Base-by-base conservation (phyloP, 345 rosid species). In the Zanthoxylum bungeanum region DNA sequence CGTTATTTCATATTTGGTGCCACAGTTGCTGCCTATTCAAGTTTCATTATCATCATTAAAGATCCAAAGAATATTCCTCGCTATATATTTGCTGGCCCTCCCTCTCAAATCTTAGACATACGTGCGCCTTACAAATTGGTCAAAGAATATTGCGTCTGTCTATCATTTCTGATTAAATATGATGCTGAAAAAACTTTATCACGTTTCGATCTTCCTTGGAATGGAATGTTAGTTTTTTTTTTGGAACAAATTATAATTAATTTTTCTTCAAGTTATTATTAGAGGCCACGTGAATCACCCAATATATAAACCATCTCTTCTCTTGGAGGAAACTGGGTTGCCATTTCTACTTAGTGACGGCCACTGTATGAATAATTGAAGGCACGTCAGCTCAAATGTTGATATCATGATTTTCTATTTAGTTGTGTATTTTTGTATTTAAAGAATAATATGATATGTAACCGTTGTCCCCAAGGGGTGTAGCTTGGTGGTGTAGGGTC, bases 381-480 rank as follows among this genome's bases (percentile, higher is more conserved):
- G 40, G 10, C 51, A 37, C 53, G 50, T 68, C 71, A 68, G 61
- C 71, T 55, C 36, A 68, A 53, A 3, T 27, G 69, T 30, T 17
- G 39, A 10, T 33, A 5, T 19, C 19, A 27, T n/a, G n/a, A n/a
- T n/a, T n/a, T n/a, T n/a, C 36, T 14, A 58, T n/a, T 66, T 17
- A 30, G n/a, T n/a, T n/a, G n/a, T 16, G 21, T 66, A 40, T 10
- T 44, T 42, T 46, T 14, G 30, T 49, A 5, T 49, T n/a, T 50
- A 37, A 4, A 37, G 9, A 37, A 37, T 5, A 37, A 37, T 5
- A 37, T 9, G 6, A 37, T 37, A 4, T 4, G 9, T 37, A 7
- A 4, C 40, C n/a, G n/a, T n/a, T n/a, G n/a, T n/a, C n/a, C n/a
- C n/a, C n/a, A n/a, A n/a, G n/a, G n/a, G n/a, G n/a, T n/a, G n/a